Base-by-base conservation (phyloP, 495 filamentous ascomycete genomes). In the Lophiostoma macrostomum region DNA sequence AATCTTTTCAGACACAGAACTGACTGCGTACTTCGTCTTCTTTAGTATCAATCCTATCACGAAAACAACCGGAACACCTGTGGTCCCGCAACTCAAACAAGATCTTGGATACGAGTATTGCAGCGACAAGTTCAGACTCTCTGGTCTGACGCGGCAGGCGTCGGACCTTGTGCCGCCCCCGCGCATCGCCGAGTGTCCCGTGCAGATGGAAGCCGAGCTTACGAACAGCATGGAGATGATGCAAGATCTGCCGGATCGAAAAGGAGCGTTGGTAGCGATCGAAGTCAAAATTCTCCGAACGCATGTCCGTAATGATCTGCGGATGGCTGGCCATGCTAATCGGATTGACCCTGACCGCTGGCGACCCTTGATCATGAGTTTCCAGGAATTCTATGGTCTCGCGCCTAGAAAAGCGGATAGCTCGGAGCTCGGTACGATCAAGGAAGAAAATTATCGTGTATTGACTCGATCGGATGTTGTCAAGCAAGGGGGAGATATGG, bases 311-410 rank as follows among this genome's bases (percentile, higher is more conserved):
- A 36, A 64, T n/a, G 53, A 53, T 12, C 20, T 64, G 19, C 34
- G 58, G 19, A 32, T 73, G 69, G 52, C 56, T 29, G 72, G 72
- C 13, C 34, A 66, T 58, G 62, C 56, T 23, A 74, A 74, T 44
- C 43, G 71, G n/a, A 58, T 74, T 46, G 71, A 74, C 59, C 67
- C 72, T 8, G 69, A 72, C 46, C 64, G 63, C 29, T 72, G 70
- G 71, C 64, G 63, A 38, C 72, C 72, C 14, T 50, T 73, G 43
- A 69, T 74, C 54, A 73, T 73, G 72, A 63, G 58, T 22, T 74
- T 74, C 48, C 71, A 71, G 50, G 62, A 73, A 35, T 58, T 71
- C 4, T 74, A 72, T 56, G 72, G 70, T n/a, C 35, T 73, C 35
- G 46, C 44, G 28, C 52, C 14, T 24, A 49, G 51, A 14, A 68